Conservation (phyloP, 2,329 filamentous ascomycete genomes). For the Pestalotiopsis sp. region DNA sequence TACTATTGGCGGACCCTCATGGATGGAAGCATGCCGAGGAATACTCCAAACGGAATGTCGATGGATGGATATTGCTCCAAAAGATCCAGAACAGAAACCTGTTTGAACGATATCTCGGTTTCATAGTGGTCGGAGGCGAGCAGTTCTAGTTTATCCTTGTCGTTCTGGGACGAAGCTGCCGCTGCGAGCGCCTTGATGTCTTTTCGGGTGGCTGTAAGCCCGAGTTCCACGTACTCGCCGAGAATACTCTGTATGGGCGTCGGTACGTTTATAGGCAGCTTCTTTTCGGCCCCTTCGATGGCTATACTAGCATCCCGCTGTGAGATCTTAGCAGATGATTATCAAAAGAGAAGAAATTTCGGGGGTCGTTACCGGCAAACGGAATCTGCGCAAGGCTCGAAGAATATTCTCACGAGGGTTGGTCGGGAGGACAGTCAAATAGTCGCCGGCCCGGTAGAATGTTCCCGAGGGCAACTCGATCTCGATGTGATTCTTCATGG, state of each 20-base stretch:
- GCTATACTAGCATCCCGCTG: slow-evolving; percentile 66
- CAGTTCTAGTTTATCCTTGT: slow-evolving; percentile 40
- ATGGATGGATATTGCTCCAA: slow-evolving; percentile 63
- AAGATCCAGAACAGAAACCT: slow-evolving; percentile 66
- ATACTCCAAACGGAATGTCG: slow-evolving; percentile 63
- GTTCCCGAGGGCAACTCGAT: slow-evolving; percentile 66
- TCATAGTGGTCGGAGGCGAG: slow-evolving; percentile 50
- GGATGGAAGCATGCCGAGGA: slow-evolving; percentile 71
- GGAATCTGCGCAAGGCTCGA: slow-evolving; percentile 65
- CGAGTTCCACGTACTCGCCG: slow-evolving; percentile 71
- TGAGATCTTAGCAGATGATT: not conserved
- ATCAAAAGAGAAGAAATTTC: not conserved
- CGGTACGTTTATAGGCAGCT: slow-evolving; percentile 54
- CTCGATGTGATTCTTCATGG: slow-evolving; percentile 64
- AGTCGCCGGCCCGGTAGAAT: slow-evolving; percentile 73
- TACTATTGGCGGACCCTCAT: slow-evolving; percentile 78
- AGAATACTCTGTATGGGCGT: slow-evolving; percentile 65
- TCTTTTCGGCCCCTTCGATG: slow-evolving; percentile 54
- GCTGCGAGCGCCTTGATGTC: slow-evolving; percentile 34
- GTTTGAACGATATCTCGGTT: slow-evolving; percentile 52
- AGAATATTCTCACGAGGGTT: slow-evolving; percentile 64
- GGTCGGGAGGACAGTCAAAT: slow-evolving; percentile 71
- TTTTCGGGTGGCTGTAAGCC: slow-evolving; percentile 71
- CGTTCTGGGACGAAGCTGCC: slow-evolving; percentile 21
- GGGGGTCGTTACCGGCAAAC: slow-evolving; percentile 43